Percentiles rank a stretch among this genome's conserved stretches.
Conservation (phyloP, 2,329 filamentous ascomycete genomes). For the Sarocladium strictum region DNA sequence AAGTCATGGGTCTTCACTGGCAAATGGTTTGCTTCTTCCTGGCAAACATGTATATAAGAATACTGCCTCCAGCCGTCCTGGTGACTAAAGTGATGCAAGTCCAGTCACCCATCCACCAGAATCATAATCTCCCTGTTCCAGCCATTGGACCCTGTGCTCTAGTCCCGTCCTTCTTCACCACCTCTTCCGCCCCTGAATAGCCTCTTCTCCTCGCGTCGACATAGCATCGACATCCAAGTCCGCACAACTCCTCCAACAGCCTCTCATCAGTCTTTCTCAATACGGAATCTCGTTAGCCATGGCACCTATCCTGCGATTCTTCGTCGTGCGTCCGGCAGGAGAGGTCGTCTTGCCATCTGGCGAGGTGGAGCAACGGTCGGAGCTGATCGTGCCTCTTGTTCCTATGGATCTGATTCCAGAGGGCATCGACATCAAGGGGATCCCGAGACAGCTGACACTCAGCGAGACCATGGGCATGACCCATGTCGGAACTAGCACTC, state of each 20-base stretch:
- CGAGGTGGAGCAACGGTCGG: conserved; percentile 19
- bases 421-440: conserved; percentile 36
- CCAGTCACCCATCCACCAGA: too few species aligned
- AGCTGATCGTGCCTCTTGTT: conserved; percentile 46
- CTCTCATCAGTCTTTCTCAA: not conserved
- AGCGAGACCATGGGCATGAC: conserved; percentile 32
- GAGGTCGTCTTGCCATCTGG: conserved; percentile 18
- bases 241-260: too few species aligned
- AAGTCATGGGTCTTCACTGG: not conserved
- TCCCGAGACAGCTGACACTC: conserved; percentile 34
- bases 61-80: not conserved
- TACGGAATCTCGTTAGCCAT: conserved; percentile 11
- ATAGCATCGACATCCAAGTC: too few species aligned
- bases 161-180: too few species aligned
- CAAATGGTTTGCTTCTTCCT: not conserved
- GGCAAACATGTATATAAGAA: conserved; percentile 5
- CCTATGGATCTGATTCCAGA: conserved; percentile 45
- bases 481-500: conserved; percentile 28
- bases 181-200: not conserved
- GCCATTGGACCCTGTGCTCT: too few species aligned
- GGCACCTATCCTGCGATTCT: conserved; percentile 25
- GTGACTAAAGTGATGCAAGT: too few species aligned
- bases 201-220: not conserved
- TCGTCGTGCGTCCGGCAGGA: conserved; percentile 34
- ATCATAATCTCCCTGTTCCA: too few species aligned